phyloP scores from a whole-genome alignment of 2,329 filamentous ascomycete species.

The Alternaria longipes region DNA sequence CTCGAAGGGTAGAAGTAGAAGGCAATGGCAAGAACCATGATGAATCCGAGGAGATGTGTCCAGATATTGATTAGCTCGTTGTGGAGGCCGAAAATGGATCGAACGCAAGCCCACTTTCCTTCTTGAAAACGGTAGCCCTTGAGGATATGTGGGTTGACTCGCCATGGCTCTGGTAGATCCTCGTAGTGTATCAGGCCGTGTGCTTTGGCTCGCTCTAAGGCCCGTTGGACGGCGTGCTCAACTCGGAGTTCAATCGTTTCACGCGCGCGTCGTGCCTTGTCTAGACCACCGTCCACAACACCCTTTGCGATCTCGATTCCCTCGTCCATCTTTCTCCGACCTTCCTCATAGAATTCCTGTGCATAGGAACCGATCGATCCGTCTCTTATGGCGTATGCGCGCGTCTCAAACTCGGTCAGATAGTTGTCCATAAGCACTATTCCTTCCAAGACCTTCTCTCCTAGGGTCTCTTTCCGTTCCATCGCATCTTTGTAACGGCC shows the following conservation, averaged over 20 bases:
- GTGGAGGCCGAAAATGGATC: constrained; percentile 82
- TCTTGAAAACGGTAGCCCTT: constrained; percentile 93
- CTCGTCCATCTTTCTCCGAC: constrained; percentile 82
- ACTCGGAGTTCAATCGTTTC: constrained; percentile 68
- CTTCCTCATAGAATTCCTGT: constrained; percentile 77
- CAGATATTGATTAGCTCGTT: constrained; percentile 99
- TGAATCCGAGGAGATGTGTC: constrained; percentile 90
- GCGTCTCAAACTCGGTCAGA: constrained; percentile 83
- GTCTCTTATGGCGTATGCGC: constrained; percentile 81
- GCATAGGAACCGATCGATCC: constrained; percentile 78
- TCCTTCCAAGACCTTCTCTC: constrained; percentile 89
- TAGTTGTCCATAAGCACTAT: constrained; percentile 87
- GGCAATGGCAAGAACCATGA: constrained; percentile 86
- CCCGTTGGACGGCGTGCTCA: constrained; percentile 83
- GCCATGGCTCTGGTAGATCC: constrained; percentile 90
- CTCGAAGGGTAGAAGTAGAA: constrained; percentile 96
- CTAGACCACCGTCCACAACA: constrained; percentile 82
- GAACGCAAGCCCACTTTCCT: constrained; percentile 87
- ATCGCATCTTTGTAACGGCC: constrained; percentile 86
- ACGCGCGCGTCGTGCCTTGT: constrained; percentile 82
- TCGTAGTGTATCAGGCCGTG: constrained; percentile 87
- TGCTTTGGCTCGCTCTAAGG: constrained; percentile 77
- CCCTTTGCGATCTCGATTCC: constrained; percentile 77
- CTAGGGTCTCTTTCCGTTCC: constrained; percentile 82
- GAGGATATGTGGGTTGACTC: constrained; percentile 91